A percentile compares a stretch with the other conserved stretches of the same genome.
Conservation (phyloP, 148 eudicot genomes). For the Silene conica region DNA sequence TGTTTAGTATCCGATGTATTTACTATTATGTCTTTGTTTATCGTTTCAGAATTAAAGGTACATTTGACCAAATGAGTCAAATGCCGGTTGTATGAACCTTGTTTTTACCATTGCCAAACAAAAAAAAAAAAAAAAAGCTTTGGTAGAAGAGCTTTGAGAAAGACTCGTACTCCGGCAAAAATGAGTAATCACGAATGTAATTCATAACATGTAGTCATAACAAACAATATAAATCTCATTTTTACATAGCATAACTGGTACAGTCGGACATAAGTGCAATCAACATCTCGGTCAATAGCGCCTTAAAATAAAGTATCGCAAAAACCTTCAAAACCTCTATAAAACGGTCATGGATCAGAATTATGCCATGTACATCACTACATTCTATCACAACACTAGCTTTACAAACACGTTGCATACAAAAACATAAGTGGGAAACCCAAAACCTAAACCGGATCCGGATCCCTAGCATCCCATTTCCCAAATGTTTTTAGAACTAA, state of each 20-base stretch:
- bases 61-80: no score
- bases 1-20: no score
- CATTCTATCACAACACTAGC: conserved; percentile 20
- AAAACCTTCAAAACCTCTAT: background rate
- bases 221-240: no score
- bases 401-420: conserved; percentile 25
- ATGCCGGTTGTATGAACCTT: no score
- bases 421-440: conserved; percentile 1
- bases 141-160: no score
- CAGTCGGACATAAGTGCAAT: background rate
- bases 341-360: background rate
- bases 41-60: no score
- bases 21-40: no score
- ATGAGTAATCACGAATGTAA: no score
- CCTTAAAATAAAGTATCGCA: background rate
- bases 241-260: background rate
- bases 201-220: no score
- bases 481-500: background rate
- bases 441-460: conserved; percentile 18
- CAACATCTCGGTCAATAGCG: background rate
- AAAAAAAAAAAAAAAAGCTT: no score
- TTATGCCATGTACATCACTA: conserved; percentile 11
- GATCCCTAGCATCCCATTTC: background rate
- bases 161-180: no score
- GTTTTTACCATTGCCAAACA: no score